Conservation (phyloP, 768 basidiomycete species). For the Steccherinum ochraceum region DNA sequence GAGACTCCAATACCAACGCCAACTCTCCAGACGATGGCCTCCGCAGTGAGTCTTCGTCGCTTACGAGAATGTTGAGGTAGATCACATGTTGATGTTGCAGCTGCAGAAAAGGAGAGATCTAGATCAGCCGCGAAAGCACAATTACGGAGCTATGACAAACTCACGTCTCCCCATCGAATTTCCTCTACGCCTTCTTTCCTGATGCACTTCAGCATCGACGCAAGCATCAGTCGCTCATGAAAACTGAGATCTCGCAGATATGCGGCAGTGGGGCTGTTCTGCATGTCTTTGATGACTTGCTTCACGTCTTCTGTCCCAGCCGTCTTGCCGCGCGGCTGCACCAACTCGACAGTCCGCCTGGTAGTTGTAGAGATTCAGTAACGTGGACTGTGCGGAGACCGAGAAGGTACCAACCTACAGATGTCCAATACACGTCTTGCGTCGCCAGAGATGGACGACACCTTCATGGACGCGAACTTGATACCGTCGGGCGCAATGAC, state of each 20-base stretch:
- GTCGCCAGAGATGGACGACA: constrained; percentile 83
- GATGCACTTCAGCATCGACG: constrained; percentile 74
- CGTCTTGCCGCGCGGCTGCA: constrained; percentile 40
- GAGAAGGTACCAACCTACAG: constrained; percentile 52
- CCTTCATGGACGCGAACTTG: constrained; percentile 77
- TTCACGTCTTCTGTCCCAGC: constrained; percentile 69
- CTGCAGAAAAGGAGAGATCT: constrained; percentile 27
- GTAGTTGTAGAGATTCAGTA: background rate
- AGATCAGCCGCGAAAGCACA: too few species aligned
- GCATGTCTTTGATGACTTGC: constrained; percentile 78
- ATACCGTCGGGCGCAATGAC: constrained; percentile 69
- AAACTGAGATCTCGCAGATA: constrained; percentile 79
- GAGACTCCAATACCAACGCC: constrained; percentile 60
- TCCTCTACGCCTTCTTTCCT: constrained; percentile 83
- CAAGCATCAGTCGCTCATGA: constrained; percentile 86
- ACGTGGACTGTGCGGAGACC: background rate
- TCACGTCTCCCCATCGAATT: constrained; percentile 77
- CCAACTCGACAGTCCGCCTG: constrained; percentile 82
- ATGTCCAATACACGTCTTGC: constrained; percentile 91
- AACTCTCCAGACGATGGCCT: constrained; percentile 62
- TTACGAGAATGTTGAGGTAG: constrained; percentile 59
- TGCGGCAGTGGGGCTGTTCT: constrained; percentile 84
- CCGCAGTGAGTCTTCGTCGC: constrained; percentile 48
- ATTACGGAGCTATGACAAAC: constrained; percentile 15
- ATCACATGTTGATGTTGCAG: constrained; percentile 71